Conservation (phyloP, 208 protist genomes). For the Leptomonas seymouri region DNA sequence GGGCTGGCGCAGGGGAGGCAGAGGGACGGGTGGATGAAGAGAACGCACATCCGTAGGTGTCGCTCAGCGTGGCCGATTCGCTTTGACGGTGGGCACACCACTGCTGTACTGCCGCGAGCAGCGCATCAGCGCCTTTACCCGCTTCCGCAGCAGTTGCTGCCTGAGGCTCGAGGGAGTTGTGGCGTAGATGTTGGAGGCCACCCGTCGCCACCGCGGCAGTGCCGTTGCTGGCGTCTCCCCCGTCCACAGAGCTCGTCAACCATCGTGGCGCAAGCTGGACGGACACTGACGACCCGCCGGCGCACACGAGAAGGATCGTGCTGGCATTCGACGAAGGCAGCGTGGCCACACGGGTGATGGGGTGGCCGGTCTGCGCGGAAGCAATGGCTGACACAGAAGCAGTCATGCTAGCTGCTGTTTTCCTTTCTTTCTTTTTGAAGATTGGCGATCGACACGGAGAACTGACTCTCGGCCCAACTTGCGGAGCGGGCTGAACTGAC, state of each 20-base stretch:
- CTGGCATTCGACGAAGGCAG: conserved; percentile 6
- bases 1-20: background rate
- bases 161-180: background rate
- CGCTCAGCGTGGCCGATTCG: background rate
- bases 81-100: background rate
- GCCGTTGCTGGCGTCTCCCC: background rate
- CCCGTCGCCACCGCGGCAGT: background rate
- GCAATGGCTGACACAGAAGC: background rate
- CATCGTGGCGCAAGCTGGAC: conserved; percentile 22
- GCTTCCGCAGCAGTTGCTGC: background rate
- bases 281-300: conserved; percentile 25
- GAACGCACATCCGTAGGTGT: too few species aligned
- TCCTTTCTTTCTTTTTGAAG: background rate
- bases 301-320: conserved; percentile 14
- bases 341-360: conserved; percentile 22
- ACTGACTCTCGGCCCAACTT: too few species aligned
- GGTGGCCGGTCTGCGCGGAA: conserved; percentile 11
- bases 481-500: background rate
- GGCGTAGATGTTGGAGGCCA: background rate
- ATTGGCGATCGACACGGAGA: background rate
- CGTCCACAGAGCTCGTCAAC: background rate
- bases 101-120: conserved; percentile 1
- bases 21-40: too few species aligned
- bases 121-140: conserved; percentile 16
- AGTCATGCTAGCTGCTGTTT: background rate